phyloP scores from a whole-genome alignment of 176 grass and related monocot genomes.

The Tillandsia leiboldiana region DNA sequence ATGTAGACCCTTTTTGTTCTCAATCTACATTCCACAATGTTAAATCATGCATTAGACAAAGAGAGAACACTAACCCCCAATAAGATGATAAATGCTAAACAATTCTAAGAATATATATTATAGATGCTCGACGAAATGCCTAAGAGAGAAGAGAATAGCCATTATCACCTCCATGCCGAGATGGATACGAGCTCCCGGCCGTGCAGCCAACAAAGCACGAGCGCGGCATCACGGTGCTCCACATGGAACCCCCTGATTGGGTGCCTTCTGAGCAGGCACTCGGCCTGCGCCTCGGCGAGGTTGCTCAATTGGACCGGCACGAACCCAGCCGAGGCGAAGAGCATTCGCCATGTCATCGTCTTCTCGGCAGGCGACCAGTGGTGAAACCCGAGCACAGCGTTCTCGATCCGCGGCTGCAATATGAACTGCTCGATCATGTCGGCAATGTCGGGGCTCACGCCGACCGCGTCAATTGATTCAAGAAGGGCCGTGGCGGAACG shows the following conservation, averaged over 20 bases:
- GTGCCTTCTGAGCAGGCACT: slow-evolving; percentile 41
- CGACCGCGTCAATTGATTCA: slow-evolving; percentile 37
- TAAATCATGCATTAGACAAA: too few species aligned
- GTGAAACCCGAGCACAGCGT: slow-evolving; percentile 1
- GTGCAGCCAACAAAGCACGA: slow-evolving; percentile 40
- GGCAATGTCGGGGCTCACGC: slow-evolving; percentile 18
- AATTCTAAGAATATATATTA: slow-evolving; percentile 17
- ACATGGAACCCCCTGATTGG: slow-evolving; percentile 40
- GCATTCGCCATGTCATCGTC: slow-evolving; percentile 24
- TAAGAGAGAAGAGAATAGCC: slow-evolving; percentile 9
- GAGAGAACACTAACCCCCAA: too few species aligned
- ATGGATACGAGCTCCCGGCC: slow-evolving; percentile 35
- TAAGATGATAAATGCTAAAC: not conserved
- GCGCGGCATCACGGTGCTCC: slow-evolving; percentile 20
- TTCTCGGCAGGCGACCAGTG: slow-evolving; percentile 6
- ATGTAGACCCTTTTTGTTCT: too few species aligned
- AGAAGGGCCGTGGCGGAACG: slow-evolving; percentile 30
- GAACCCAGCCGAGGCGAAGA: slow-evolving; percentile 32
- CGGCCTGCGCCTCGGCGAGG: slow-evolving; percentile 48
- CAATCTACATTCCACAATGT: too few species aligned
- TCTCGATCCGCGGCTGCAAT: slow-evolving; percentile 37
- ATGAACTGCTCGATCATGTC: slow-evolving; percentile 41
- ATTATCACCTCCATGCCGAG: slow-evolving; percentile 47
- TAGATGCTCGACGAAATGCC: not conserved
- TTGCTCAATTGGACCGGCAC: slow-evolving; percentile 33